A percentile compares a stretch with the other conserved stretches of the same genome.
phyloP scores from a whole-genome alignment of 2,329 filamentous ascomycete genomes.

The Neocatenulostroma microsporum region DNA sequence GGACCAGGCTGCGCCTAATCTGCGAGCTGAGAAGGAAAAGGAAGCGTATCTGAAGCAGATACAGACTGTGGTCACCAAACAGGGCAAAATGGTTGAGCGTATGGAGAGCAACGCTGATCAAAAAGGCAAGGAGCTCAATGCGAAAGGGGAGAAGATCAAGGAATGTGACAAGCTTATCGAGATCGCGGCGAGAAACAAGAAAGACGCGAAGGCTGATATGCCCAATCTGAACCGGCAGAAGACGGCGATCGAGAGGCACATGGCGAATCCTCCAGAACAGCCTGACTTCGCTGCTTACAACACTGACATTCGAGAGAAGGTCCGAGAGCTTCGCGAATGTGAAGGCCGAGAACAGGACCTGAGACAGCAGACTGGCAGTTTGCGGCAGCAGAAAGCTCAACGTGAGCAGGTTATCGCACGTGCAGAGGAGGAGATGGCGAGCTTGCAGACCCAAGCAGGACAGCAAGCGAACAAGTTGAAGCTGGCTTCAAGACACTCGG shows the following conservation, averaged over 20 bases:
- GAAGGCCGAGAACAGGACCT: constrained; percentile 38
- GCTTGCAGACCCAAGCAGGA: constrained; percentile 65
- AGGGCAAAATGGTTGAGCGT: constrained; percentile 47
- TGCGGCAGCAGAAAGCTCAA: constrained; percentile 29
- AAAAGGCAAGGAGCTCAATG: constrained; percentile 29
- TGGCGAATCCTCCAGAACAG: constrained; percentile 55
- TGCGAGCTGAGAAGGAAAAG: constrained; percentile 63
- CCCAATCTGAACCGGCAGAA: constrained; percentile 43
- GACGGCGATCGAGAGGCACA: constrained; percentile 53
- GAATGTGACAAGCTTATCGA: constrained; percentile 31
- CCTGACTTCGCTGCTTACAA: constrained; percentile 68
- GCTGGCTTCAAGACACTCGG: constrained; percentile 54
- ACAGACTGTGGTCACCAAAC: constrained; percentile 47
- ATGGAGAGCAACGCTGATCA: constrained; percentile 46
- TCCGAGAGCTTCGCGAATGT: constrained; percentile 38
- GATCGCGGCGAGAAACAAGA: constrained; percentile 36
- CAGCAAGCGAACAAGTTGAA: constrained; percentile 62
- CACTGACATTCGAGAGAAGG: constrained; percentile 58
- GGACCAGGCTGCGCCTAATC: constrained; percentile 55
- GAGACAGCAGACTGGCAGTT: constrained; percentile 28
- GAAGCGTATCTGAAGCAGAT: constrained; percentile 56
- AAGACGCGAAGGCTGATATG: constrained; percentile 28
- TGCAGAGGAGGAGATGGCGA: constrained; percentile 45
- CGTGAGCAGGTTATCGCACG: constrained; percentile 33
- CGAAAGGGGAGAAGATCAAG: constrained; percentile 30